Evolutionary conservation across 345 rosid species (phyloP).

Genomic region (Reutealis trisperma): DNA sequence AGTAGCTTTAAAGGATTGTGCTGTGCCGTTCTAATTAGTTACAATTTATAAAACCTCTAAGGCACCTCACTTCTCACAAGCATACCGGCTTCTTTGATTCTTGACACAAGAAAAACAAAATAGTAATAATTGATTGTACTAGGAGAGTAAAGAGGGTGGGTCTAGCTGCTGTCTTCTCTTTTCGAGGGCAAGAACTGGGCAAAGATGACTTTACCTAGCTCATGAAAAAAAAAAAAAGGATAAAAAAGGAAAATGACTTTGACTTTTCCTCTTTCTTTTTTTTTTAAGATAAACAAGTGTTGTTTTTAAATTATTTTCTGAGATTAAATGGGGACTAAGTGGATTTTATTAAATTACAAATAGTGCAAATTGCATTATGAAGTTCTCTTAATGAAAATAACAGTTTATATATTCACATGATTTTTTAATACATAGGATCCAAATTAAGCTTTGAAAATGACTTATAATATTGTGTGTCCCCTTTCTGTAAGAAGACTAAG

Average conservation of each 20-base stretch:
- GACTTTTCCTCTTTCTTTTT: too few relatives aligned
- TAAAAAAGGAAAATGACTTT: too few relatives aligned
- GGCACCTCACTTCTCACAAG: too few relatives aligned
- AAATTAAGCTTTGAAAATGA: too few relatives aligned
- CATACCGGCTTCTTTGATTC: background rate
- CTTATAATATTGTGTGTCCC: too few relatives aligned
- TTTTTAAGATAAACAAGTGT: too few relatives aligned
- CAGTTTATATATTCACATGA: background rate
- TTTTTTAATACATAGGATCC: too few relatives aligned
- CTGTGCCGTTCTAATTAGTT: too few relatives aligned
- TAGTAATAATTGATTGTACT: constrained; percentile 1
- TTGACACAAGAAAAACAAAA: background rate
- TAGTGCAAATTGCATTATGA: background rate
- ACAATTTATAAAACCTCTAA: too few relatives aligned
- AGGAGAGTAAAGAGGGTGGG: constrained; percentile 5
- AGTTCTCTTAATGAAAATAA: background rate
- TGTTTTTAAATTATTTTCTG: background rate
- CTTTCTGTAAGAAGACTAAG: background rate
- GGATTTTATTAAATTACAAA: background rate
- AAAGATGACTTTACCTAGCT: constrained; percentile 8
- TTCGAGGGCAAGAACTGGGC: background rate
- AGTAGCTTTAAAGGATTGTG: too few relatives aligned
- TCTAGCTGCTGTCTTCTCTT: background rate
- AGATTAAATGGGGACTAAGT: background rate
- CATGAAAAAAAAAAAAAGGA: too few relatives aligned